phyloP scores from a whole-genome alignment of 208 protist species.

The Acanthamoeba lenticulata region DNA sequence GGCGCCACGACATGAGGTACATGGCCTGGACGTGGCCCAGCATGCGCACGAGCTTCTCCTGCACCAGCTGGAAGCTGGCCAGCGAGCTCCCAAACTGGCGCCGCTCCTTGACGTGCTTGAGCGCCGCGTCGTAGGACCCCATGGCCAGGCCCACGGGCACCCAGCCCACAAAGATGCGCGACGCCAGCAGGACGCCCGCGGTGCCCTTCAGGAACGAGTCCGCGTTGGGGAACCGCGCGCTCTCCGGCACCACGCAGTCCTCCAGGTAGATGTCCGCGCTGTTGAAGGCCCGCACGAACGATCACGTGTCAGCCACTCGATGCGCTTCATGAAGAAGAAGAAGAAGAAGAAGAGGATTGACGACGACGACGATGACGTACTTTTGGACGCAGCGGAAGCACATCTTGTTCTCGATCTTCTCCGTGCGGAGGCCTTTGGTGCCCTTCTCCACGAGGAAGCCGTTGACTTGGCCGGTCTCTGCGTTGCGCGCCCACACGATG shows the following conservation, averaged over 20 bases:
- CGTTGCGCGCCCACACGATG: slow-evolving; percentile 73
- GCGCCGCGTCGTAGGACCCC: slow-evolving; percentile 60
- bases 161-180: slow-evolving; percentile 53
- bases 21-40: slow-evolving; percentile 64
- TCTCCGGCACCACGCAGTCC: slow-evolving; percentile 66
- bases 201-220: slow-evolving; percentile 67
- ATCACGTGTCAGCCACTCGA: neutral
- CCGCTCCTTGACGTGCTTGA: slow-evolving; percentile 68
- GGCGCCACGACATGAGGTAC: slow-evolving; percentile 59
- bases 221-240: slow-evolving; percentile 47
- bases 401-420: slow-evolving; percentile 74
- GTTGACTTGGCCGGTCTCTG: slow-evolving; percentile 69
- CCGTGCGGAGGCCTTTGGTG: neutral
- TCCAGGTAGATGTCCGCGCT: slow-evolving; percentile 73
- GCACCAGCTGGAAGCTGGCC: slow-evolving; percentile 65
- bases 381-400: slow-evolving; percentile 73
- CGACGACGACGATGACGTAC: too few relatives aligned
- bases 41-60: slow-evolving; percentile 71
- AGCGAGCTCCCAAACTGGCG: slow-evolving; percentile 69
- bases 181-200: neutral
- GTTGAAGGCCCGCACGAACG: too few relatives aligned
- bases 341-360: neutral
- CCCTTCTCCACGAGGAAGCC: slow-evolving; percentile 73
- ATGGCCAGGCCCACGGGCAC: slow-evolving; percentile 68
- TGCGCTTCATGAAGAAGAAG: too few relatives aligned